phyloP scores from a whole-genome alignment of 495 filamentous ascomycete genomes.

The Aspergillus steynii region DNA sequence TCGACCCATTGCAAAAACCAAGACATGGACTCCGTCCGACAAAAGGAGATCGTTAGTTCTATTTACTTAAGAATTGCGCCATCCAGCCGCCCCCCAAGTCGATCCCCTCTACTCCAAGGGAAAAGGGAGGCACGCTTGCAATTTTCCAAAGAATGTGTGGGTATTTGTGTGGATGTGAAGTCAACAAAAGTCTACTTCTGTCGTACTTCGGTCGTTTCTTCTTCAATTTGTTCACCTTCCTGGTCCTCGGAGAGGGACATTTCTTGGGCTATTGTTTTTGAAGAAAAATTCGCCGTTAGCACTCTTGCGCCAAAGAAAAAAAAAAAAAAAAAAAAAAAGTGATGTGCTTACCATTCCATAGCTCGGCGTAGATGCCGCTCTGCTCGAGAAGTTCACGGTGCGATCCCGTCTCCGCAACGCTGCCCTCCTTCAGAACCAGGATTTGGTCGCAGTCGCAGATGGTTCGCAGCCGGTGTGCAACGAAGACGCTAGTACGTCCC shows the following conservation, averaged over 20 bases:
- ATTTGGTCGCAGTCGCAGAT: slow-evolving; percentile 95
- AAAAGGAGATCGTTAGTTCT: neutral
- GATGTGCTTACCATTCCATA: slow-evolving; percentile 76
- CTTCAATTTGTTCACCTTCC: slow-evolving; percentile 29
- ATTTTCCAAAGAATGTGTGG: too few species aligned
- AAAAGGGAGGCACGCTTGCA: too few species aligned
- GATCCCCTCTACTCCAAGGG: neutral
- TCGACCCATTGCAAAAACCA: neutral
- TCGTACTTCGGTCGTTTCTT: slow-evolving; percentile 14
- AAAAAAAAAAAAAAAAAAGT: neutral
- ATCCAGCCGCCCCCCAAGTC: neutral
- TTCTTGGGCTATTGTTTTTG: slow-evolving; percentile 42
- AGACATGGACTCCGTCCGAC: neutral
- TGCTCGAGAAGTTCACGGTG: slow-evolving; percentile 80
- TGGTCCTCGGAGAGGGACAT: slow-evolving; percentile 38
- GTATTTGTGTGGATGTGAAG: neutral
- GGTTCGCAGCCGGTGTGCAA: slow-evolving; percentile 88
- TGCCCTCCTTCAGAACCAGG: slow-evolving; percentile 82
- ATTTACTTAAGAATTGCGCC: slow-evolving; percentile 4
- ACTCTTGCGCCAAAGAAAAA: neutral
- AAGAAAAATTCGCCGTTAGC: too few species aligned
- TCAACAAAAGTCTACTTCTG: slow-evolving; percentile 8
- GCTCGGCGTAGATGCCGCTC: slow-evolving; percentile 79
- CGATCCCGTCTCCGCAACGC: slow-evolving; percentile 81
- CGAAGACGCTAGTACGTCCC: slow-evolving; percentile 85